Conservation (phyloP, 2,329 filamentous ascomycete species). For the Dryadomyces quercus-mongolicae region DNA sequence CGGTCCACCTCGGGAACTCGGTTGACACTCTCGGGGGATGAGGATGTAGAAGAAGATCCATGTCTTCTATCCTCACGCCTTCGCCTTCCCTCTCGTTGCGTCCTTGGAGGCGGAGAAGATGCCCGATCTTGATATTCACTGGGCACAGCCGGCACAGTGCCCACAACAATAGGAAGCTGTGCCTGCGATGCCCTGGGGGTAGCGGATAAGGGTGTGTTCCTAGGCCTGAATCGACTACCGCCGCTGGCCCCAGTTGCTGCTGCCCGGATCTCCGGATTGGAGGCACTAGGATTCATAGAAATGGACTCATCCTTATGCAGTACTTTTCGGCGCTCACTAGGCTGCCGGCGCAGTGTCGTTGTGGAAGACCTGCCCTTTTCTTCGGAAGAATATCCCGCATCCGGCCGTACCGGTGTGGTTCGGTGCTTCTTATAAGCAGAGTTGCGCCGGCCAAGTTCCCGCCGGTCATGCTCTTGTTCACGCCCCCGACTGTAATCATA, state of each 20-base stretch:
- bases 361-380: background rate
- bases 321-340: background rate
- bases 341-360: background rate
- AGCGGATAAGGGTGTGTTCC: background rate
- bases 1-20: conserved; percentile 6
- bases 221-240: background rate
- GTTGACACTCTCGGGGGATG: conserved; percentile 15
- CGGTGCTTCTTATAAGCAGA: background rate
- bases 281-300: background rate
- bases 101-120: conserved; percentile 2
- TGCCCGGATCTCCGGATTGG: background rate
- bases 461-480: background rate
- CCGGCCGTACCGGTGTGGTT: background rate
- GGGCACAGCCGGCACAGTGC: background rate
- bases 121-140: background rate
- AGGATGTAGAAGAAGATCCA: conserved; percentile 17
- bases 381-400: background rate
- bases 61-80: conserved; percentile 13
- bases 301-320: background rate
- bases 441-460: background rate
- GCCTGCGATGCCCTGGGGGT: background rate
- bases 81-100: conserved; percentile 3
- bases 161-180: background rate
- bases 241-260: background rate
- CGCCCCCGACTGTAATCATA: background rate